Conservation (phyloP, 2,329 filamentous ascomycete species). For the Penicillium decumbens region DNA sequence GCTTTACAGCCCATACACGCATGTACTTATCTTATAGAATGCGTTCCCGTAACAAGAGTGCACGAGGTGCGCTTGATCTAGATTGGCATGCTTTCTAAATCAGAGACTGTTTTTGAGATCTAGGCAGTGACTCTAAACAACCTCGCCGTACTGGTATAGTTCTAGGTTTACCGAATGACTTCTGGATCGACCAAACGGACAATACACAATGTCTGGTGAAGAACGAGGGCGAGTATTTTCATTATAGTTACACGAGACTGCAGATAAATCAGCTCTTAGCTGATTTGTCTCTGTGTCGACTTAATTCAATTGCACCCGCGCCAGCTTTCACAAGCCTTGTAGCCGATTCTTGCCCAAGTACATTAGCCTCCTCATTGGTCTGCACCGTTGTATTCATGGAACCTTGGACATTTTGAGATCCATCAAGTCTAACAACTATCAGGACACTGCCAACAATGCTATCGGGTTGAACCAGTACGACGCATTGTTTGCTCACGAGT, state of each 20-base stretch:
- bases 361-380: neutral
- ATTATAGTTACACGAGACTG: neutral
- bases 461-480: no score
- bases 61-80: neutral
- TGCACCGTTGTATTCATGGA: neutral
- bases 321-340: neutral
- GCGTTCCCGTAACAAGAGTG: neutral
- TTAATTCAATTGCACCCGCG: neutral
- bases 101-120: neutral
- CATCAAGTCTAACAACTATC: constrained; percentile 1
- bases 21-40: neutral
- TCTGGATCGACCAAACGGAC: neutral
- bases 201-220: neutral
- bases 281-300: neutral
- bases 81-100: neutral
- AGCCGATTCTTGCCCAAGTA: neutral
- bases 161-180: no score
- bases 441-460: no score
- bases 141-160: neutral
- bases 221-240: neutral
- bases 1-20: constrained; percentile 7
- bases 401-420: neutral
- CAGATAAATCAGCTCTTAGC: neutral
- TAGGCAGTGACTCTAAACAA: neutral
- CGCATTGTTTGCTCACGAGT: no score